These are phyloP conservation scores for Suillus discolor DNA, from an alignment of 768 basidiomycete species.

Conservation along the genomic window DNA sequence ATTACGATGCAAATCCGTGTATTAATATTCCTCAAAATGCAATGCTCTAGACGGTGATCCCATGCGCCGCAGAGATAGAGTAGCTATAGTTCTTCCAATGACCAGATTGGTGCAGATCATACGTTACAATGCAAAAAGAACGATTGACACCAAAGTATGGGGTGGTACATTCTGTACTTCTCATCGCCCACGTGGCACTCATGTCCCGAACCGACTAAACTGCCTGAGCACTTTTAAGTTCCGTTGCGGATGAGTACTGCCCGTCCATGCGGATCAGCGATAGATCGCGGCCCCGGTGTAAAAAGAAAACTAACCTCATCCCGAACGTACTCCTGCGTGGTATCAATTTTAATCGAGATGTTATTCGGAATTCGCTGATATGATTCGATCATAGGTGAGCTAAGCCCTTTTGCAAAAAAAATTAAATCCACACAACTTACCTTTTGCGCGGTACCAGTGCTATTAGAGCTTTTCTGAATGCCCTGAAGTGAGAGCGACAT, in stretches of 20 bases:
- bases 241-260: conserved; percentile 5
- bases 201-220: not conserved
- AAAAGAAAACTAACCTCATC: conserved; percentile 35
- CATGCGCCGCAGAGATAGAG: too few species aligned
- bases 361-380: conserved; percentile 39
- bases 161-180: conserved; percentile 10
- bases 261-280: conserved; percentile 3
- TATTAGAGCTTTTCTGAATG: conserved; percentile 24
- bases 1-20: not conserved
- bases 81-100: not conserved
- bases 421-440: conserved; percentile 6
- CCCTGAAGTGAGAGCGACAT: conserved; percentile 28
- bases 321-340: conserved; percentile 51
- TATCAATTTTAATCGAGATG: conserved; percentile 68
- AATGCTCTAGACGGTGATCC: too few species aligned
- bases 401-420: too few species aligned
- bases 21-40: not conserved
- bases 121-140: conserved; percentile 10
- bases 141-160: conserved; percentile 6
- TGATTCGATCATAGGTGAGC: not conserved
- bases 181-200: not conserved
- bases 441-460: conserved; percentile 13
- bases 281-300: not conserved
- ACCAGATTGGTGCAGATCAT: conserved; percentile 9
- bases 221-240: conserved; percentile 5